Conservation (phyloP, 495 filamentous ascomycete genomes). For the Lasiosphaeriaceae sp. region DNA sequence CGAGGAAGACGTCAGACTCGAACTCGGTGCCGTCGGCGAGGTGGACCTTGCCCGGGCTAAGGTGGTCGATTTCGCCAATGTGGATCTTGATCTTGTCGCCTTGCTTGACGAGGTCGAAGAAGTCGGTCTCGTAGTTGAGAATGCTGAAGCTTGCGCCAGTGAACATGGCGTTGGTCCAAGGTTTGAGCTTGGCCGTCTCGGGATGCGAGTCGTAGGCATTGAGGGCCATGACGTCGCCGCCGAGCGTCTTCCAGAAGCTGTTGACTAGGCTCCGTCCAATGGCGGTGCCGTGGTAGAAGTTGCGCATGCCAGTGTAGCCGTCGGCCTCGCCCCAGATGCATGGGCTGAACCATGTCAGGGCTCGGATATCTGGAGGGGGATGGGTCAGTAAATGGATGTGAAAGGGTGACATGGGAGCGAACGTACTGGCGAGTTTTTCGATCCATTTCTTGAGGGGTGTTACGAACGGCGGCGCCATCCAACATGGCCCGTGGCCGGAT, state of each 20-base stretch:
- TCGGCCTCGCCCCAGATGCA: conserved; percentile 35
- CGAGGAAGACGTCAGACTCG: conserved; percentile 57
- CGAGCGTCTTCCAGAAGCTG: conserved; percentile 59
- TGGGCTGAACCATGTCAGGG: conserved; percentile 34
- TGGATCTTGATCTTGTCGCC: conserved; percentile 55
- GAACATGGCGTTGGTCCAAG: conserved; percentile 59
- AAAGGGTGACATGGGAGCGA: background rate
- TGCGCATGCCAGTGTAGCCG: conserved; percentile 31
- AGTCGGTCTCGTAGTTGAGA: conserved; percentile 60
- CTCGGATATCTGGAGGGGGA: conserved; percentile 20
- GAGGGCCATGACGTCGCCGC: conserved; percentile 49
- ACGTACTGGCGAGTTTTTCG: conserved; percentile 52
- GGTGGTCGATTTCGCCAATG: conserved; percentile 51
- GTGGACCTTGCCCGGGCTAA: conserved; percentile 47
- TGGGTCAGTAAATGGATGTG: background rate
- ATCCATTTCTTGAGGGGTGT: conserved; percentile 37
- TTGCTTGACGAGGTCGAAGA: conserved; percentile 53
- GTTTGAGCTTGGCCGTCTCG: conserved; percentile 57
- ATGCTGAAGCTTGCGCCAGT: conserved; percentile 54
- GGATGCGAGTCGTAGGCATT: conserved; percentile 55
- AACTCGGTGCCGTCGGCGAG: conserved; percentile 51
- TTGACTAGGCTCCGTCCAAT: conserved; percentile 62
- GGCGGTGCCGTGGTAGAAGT: conserved; percentile 60
- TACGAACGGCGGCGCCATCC: conserved; percentile 57
- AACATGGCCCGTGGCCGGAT: conserved; percentile 64